phyloP scores from a whole-genome alignment of 345 rosid species.

The Populus euphratica region DNA sequence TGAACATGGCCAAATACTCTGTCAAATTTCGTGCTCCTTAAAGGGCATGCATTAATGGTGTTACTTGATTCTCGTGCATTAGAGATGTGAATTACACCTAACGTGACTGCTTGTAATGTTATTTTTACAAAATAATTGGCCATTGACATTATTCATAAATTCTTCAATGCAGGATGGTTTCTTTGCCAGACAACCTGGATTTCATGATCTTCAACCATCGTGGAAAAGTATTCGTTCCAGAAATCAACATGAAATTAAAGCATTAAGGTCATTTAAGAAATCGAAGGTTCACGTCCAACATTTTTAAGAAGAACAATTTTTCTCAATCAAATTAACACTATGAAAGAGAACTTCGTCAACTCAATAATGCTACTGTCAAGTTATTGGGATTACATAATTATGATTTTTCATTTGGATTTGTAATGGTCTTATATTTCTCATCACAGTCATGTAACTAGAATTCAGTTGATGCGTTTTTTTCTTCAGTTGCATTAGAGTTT shows the following conservation, averaged over 20 bases:
- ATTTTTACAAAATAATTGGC: not conserved
- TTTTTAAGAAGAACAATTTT: not conserved
- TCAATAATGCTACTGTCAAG: not conserved
- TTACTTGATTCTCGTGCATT: not conserved
- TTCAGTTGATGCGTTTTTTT: not conserved
- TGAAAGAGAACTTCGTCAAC: not conserved
- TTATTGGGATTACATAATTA: not conserved
- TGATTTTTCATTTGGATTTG: not conserved
- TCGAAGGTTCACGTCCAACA: not conserved
- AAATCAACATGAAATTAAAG: constrained; percentile 49
- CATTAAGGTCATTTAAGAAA: constrained; percentile 20
- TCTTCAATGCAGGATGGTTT: constrained; percentile 64
- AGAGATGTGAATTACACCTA: not conserved
- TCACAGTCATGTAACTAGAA: not conserved
- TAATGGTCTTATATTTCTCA: not conserved
- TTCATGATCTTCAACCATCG: constrained; percentile 91
- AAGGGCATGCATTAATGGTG: not conserved
- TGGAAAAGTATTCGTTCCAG: constrained; percentile 47
- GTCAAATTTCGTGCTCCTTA: not conserved
- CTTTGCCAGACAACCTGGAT: constrained; percentile 73
- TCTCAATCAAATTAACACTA: not conserved
- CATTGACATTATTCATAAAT: not conserved
- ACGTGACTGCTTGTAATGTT: not conserved
- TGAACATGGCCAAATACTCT: not conserved
- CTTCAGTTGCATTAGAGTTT: not conserved